These are phyloP conservation scores for Neocatenulostroma microsporum DNA, from an alignment of 2,329 filamentous ascomycete genomes.

Conservation along the genomic window DNA sequence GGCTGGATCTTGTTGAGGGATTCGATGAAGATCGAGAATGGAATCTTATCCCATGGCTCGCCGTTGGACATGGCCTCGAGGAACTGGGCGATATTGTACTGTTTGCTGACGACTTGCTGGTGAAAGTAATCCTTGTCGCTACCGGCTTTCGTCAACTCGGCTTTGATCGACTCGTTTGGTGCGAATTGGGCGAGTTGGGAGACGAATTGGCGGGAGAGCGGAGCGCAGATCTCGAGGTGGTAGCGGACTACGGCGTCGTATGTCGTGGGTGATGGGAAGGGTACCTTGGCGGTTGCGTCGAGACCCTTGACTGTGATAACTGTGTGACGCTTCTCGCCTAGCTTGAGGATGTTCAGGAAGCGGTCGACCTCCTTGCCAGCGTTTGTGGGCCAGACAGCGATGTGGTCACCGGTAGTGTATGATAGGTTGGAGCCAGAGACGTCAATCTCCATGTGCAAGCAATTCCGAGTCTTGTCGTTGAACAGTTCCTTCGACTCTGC, in stretches of 20 bases:
- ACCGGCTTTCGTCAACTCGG: slow-evolving; percentile 81
- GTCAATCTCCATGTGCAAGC: slow-evolving; percentile 91
- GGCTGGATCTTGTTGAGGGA: slow-evolving; percentile 91
- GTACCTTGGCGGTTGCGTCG: slow-evolving; percentile 92
- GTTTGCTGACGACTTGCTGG: slow-evolving; percentile 68
- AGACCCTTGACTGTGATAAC: slow-evolving; percentile 86
- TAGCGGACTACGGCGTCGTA: slow-evolving; percentile 90
- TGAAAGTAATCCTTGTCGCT: slow-evolving; percentile 94
- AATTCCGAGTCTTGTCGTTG: slow-evolving; percentile 82
- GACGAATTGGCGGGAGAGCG: slow-evolving; percentile 92
- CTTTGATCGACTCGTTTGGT: slow-evolving; percentile 73
- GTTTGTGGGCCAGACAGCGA: slow-evolving; percentile 96
- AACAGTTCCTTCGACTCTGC: slow-evolving; percentile 87
- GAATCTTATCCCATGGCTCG: slow-evolving; percentile 72
- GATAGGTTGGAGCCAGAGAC: slow-evolving; percentile 79
- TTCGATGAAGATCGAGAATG: slow-evolving; percentile 93
- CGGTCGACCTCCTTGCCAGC: slow-evolving; percentile 85
- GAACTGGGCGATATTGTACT: slow-evolving; percentile 83
- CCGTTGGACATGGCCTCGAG: slow-evolving; percentile 65
- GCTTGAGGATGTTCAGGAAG: slow-evolving; percentile 70
- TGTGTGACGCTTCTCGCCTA: slow-evolving; percentile 66
- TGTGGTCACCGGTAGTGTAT: slow-evolving; percentile 95
- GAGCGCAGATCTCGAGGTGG: slow-evolving; percentile 92
- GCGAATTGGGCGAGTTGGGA: slow-evolving; percentile 81
- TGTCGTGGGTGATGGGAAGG: slow-evolving; percentile 93